Conservation (phyloP, 2,329 filamentous ascomycete species). For the Fusarium devonianum region DNA sequence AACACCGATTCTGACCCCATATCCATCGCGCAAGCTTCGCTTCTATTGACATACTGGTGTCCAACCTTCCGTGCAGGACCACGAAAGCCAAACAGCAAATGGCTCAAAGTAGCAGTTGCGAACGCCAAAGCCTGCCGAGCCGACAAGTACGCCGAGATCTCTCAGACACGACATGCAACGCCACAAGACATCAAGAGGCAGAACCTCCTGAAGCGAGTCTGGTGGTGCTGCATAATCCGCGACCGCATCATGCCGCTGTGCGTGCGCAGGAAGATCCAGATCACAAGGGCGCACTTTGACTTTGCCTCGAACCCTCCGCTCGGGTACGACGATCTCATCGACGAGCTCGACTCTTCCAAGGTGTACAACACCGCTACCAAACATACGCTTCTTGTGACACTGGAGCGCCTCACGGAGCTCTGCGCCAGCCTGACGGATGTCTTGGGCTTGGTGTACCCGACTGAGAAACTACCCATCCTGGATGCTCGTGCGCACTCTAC, state of each 20-base stretch:
- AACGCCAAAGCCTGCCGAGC: conserved; percentile 25
- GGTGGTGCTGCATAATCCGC: conserved; percentile 35
- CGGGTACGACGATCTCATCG: conserved; percentile 25
- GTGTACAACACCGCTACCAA: conserved; percentile 30
- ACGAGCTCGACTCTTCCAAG: conserved; percentile 27
- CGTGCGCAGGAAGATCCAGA: conserved; percentile 31
- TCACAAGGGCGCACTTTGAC: conserved; percentile 23
- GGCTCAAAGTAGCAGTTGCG: conserved; percentile 26
- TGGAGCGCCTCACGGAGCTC: conserved; percentile 24
- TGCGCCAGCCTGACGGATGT: conserved; percentile 29
- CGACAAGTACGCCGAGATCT: conserved; percentile 8
- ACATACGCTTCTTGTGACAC: conserved; percentile 25
- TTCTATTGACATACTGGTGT: conserved; percentile 32
- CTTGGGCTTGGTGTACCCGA: conserved; percentile 26
- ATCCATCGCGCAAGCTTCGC: conserved; percentile 27
- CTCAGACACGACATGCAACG: neutral
- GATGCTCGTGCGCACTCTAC: conserved; percentile 17
- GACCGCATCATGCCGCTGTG: conserved; percentile 31
- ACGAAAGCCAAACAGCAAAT: conserved; percentile 24
- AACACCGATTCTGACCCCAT: conserved; percentile 29
- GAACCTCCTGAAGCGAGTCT: conserved; percentile 23
- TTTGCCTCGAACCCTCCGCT: conserved; percentile 17
- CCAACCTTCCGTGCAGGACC: conserved; percentile 26
- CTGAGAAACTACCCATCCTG: conserved; percentile 15
- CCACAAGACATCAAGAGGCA: conserved; percentile 16